Conservation (phyloP, 2,329 filamentous ascomycete species). For the Colletotrichum australisinense region DNA sequence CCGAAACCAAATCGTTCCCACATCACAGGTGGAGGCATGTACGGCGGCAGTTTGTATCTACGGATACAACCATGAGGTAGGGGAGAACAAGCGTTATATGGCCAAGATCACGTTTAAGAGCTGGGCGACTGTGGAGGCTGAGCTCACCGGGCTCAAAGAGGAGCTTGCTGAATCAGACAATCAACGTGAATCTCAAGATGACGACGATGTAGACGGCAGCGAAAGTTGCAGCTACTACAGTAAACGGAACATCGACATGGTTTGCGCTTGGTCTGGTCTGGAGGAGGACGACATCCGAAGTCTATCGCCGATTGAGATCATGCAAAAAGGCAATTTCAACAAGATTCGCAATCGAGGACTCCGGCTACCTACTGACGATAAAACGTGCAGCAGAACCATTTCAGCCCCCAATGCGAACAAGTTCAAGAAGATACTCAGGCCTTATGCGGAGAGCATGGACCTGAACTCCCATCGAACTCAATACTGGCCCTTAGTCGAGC, state of each 20-base stretch:
- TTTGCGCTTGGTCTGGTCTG: slow-evolving; percentile 30
- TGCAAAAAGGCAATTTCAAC: neutral
- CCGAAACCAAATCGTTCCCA: slow-evolving; percentile 15
- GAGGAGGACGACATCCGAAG: neutral
- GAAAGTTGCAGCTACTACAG: no score
- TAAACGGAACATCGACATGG: no score
- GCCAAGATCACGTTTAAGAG: slow-evolving; percentile 34
- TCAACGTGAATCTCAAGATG: neutral
- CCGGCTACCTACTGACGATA: neutral
- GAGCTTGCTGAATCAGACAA: slow-evolving; percentile 18
- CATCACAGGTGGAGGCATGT: slow-evolving; percentile 36
- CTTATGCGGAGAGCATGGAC: slow-evolving; percentile 25
- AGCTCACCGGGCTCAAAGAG: slow-evolving; percentile 25
- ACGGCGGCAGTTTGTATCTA: slow-evolving; percentile 38
- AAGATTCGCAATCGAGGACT: no score
- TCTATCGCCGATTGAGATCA: neutral
- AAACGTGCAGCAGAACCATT: neutral
- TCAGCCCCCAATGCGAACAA: neutral
- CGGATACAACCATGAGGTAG: neutral
- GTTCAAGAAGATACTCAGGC: slow-evolving; percentile 22
- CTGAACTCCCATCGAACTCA: neutral
- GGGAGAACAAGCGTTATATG: neutral
- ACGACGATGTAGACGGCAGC: neutral
- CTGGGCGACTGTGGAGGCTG: slow-evolving; percentile 22
- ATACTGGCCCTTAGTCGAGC: slow-evolving; percentile 36